Conservation (phyloP, 441 rosid species). For the Gossypium aridum region DNA sequence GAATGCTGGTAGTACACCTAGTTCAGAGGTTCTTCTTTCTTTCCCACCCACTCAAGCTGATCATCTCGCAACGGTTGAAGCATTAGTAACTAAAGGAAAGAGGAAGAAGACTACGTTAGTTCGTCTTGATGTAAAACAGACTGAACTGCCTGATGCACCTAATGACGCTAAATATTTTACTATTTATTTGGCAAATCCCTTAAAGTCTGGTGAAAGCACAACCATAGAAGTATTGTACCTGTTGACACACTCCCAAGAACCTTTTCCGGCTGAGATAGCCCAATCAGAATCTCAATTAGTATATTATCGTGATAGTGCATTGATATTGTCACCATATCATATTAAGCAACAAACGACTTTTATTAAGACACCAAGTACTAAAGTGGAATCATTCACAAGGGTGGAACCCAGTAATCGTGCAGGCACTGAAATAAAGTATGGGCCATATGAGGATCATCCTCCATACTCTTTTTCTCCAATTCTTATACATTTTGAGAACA, state of each 20-base stretch:
- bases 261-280: conserved; percentile 88
- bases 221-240: conserved; percentile 77
- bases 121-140: conserved; percentile 59
- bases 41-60: conserved; percentile 70
- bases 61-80: conserved; percentile 68
- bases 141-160: conserved; percentile 65
- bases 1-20: conserved; percentile 56
- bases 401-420: conserved; percentile 74
- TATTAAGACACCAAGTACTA: conserved; percentile 72
- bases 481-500: conserved; percentile 83
- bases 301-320: conserved; percentile 72
- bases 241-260: conserved; percentile 76
- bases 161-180: conserved; percentile 60
- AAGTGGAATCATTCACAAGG: conserved; percentile 81
- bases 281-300: conserved; percentile 94
- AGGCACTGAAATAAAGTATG: conserved; percentile 78
- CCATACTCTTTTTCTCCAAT: conserved; percentile 77
- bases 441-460: conserved; percentile 71
- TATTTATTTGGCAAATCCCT: conserved; percentile 50
- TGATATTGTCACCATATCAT: conserved; percentile 68
- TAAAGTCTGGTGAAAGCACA: conserved; percentile 52
- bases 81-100: conserved; percentile 63
- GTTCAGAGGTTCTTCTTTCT: conserved; percentile 71
- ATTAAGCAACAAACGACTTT: conserved; percentile 70
- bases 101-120: conserved; percentile 59